These are phyloP conservation scores for Scenedesmus sp. DNA, from an alignment of 163 green algal species.

Conservation along the genomic window DNA sequence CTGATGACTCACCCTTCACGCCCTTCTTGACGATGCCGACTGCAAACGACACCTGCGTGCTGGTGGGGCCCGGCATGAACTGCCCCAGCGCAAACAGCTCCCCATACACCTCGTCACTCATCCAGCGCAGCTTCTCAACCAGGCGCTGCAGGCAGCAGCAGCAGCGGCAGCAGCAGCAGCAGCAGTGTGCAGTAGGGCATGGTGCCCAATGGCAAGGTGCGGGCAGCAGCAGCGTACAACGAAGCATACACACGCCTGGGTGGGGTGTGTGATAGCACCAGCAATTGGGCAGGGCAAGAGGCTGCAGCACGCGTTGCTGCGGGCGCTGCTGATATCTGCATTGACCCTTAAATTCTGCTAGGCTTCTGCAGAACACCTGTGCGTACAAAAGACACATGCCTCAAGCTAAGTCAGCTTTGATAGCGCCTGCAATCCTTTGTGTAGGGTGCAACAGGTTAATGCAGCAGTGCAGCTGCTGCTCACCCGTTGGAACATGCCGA, in stretches of 20 bases:
- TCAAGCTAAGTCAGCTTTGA: too few relatives aligned
- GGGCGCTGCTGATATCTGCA: background rate
- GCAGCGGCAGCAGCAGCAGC: background rate
- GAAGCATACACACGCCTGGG: background rate
- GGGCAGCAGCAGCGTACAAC: background rate
- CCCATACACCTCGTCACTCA: conserved; percentile 82
- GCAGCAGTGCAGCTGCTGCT: background rate
- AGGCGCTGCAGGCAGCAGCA: conserved; percentile 73
- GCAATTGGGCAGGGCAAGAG: too few relatives aligned
- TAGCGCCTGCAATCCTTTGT: too few relatives aligned
- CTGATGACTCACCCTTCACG: conserved; percentile 58
- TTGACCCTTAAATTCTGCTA: too few relatives aligned
- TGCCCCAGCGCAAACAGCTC: conserved; percentile 93
- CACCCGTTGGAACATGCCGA: conserved; percentile 87
- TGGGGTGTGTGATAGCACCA: background rate
- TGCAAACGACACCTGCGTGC: conserved; percentile 94
- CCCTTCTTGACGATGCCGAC: conserved; percentile 92
- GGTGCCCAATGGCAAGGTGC: background rate
- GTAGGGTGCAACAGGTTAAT: too few relatives aligned
- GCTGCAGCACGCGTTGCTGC: too few relatives aligned
- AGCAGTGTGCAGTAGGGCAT: too few relatives aligned
- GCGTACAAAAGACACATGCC: too few relatives aligned
- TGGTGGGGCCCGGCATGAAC: conserved; percentile 92
- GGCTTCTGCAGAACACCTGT: background rate
- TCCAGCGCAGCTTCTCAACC: conserved; percentile 89